A percentile compares a stretch with the other conserved stretches of the same genome.
Evolutionary conservation across 805 yeast species (phyloP).

Genomic region (Zygoascus bituminiphila): DNA sequence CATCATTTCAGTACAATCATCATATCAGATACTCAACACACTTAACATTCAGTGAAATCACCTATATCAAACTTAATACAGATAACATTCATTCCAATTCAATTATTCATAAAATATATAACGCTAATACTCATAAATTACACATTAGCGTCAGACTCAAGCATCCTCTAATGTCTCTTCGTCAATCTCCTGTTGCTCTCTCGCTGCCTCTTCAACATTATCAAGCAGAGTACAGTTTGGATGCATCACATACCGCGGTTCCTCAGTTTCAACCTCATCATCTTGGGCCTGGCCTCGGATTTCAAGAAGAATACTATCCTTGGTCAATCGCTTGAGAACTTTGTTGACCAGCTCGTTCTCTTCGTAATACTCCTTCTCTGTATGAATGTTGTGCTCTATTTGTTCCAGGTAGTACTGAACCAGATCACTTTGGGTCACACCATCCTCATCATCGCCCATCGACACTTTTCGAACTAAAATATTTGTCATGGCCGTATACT

Average conservation of each 20-base stretch:
- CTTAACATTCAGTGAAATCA: too few relatives aligned
- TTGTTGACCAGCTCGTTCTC: slow-evolving; percentile 69
- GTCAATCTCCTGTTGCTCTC: slow-evolving; percentile 1
- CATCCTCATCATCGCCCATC: slow-evolving; percentile 43
- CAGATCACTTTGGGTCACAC: slow-evolving; percentile 58
- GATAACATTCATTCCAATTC: too few relatives aligned
- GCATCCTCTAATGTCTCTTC: background rate
- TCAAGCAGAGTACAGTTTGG: slow-evolving; percentile 24
- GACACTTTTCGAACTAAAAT: slow-evolving; percentile 58
- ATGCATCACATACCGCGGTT: slow-evolving; percentile 25
- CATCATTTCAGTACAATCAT: too few relatives aligned
- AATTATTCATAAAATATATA: too few relatives aligned
- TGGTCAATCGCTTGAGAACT: slow-evolving; percentile 74
- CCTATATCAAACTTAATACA: too few relatives aligned
- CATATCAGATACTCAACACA: too few relatives aligned
- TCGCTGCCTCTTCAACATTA: slow-evolving; percentile 1
- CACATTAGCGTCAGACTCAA: background rate
- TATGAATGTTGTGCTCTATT: slow-evolving; percentile 58
- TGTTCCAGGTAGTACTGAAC: slow-evolving; percentile 76
- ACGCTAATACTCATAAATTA: background rate
- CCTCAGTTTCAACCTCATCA: slow-evolving; percentile 20
- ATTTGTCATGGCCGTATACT: slow-evolving; percentile 78
- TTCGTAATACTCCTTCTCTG: slow-evolving; percentile 60
- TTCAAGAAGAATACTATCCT: slow-evolving; percentile 74
- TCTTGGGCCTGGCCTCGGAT: slow-evolving; percentile 40